These are phyloP conservation scores for Fonsecaea multimorphosa DNA, from an alignment of 2,329 filamentous ascomycete genomes.

Conservation along the genomic window DNA sequence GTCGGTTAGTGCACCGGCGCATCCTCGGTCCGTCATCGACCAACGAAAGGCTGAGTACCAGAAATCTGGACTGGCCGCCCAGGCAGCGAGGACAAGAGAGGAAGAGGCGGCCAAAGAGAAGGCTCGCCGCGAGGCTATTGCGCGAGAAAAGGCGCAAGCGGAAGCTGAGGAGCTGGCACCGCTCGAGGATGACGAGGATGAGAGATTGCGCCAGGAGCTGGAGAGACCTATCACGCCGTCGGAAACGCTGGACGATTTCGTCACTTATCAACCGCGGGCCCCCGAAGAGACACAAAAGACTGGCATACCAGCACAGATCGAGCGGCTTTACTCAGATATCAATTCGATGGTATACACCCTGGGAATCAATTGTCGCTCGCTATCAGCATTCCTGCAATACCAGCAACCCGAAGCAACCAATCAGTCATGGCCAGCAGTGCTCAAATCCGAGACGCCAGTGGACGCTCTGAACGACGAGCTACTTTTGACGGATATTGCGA, in stretches of 20 bases:
- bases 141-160: slow-evolving; percentile 33
- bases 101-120: slow-evolving; percentile 37
- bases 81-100: slow-evolving; percentile 33
- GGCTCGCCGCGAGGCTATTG: slow-evolving; percentile 34
- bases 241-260: slow-evolving; percentile 55
- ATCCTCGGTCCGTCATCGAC: slow-evolving; percentile 48
- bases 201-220: slow-evolving; percentile 53
- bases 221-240: slow-evolving; percentile 51
- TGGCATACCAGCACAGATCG: slow-evolving; percentile 57
- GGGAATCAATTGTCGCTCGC: slow-evolving; percentile 78
- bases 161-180: slow-evolving; percentile 47
- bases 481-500: slow-evolving; percentile 75
- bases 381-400: slow-evolving; percentile 62
- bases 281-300: slow-evolving; percentile 51
- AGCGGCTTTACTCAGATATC: slow-evolving; percentile 57
- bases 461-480: slow-evolving; percentile 75
- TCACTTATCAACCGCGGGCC: slow-evolving; percentile 55
- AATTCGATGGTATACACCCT: slow-evolving; percentile 90
- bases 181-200: slow-evolving; percentile 56
- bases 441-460: slow-evolving; percentile 60
- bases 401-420: slow-evolving; percentile 56
- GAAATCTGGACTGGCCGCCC: slow-evolving; percentile 35
- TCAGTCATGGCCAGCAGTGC: slow-evolving; percentile 54
- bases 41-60: slow-evolving; percentile 49
- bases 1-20: slow-evolving; percentile 48